Evolutionary conservation across 352 stramenopile species (phyloP), one percentile per base, ranked within the genome.

Genomic region (Phytophthora sp.): DNA sequence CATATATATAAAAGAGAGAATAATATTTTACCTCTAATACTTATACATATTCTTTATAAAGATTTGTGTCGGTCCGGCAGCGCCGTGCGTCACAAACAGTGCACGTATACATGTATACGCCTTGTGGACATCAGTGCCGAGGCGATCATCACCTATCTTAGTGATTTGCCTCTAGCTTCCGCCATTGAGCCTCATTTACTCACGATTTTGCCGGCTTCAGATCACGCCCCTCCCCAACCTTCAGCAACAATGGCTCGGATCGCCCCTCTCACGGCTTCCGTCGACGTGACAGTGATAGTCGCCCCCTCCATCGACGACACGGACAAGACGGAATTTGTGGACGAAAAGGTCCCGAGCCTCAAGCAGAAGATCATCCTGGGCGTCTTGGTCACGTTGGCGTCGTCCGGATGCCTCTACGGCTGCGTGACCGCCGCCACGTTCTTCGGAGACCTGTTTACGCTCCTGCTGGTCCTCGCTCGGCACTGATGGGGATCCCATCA

Each of bases 181-280:
- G 29, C 29, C 29, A 18, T 26, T 11, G 20, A n/a, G 8, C 7
- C 29, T 33, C 46, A 20, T 20, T 45, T 52, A 69, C 55, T 69
- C 20, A 20, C 33, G 18, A 63, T 53, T 47, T 47, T 7, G n/a
- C 33, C 13, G 9, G 18, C 51, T 41, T 33, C 18, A 29, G 51
- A 39, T 13, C 50, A 55, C 24, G 11, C 20, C 7, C 31, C 4
- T 5, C 21, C 38, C 7, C 8, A 39, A 45, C 16, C 35, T n/a
- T n/a, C n/a, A n/a, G n/a, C n/a, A n/a, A n/a, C 29, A n/a, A 66
- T 69, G 61, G 38, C 61, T 35, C 53, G 53, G 55, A 50, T 69
- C 21, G n/a, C 53, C 20, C 61, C 61, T 35, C 3, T 42, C 7
- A 24, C 61, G 16, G 21, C 30, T 29, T 27, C 33, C 2, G n/a